Percentiles rank a stretch among this genome's conserved stretches.
Evolutionary conservation across 345 rosid species (phyloP).

Genomic region (rapeseed (Brassica napus)): Da-Ae NC_063436.1:15119501-15120000

Average conservation of each 20-base stretch:
- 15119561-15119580: slow-evolving; percentile 56
- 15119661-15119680: slow-evolving; percentile 45
- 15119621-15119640: slow-evolving; percentile 59
- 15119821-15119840: slow-evolving; percentile 55
- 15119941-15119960: slow-evolving; percentile 10
- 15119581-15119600: slow-evolving; percentile 35
- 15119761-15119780: slow-evolving; percentile 47
- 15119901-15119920: slow-evolving; percentile 28
- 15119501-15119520: slow-evolving; percentile 52
- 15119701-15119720: not conserved
- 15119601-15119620: slow-evolving; percentile 76
- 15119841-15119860: slow-evolving; percentile 29
- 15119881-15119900: slow-evolving; percentile 13
- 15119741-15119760: slow-evolving; percentile 34
- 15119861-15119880: slow-evolving; percentile 7
- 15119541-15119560: slow-evolving; percentile 79
- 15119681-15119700: slow-evolving; percentile 68
- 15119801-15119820: slow-evolving; percentile 44
- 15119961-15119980: slow-evolving; percentile 15
- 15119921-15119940: slow-evolving; percentile 15
- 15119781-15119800: slow-evolving; percentile 51
- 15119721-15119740: slow-evolving; percentile 17
- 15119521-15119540: slow-evolving; percentile 59
- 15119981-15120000: slow-evolving; percentile 22
- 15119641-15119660: slow-evolving; percentile 23